Conservation (phyloP, 2,329 filamentous ascomycete genomes). For the Ophiostoma ulmi region DNA sequence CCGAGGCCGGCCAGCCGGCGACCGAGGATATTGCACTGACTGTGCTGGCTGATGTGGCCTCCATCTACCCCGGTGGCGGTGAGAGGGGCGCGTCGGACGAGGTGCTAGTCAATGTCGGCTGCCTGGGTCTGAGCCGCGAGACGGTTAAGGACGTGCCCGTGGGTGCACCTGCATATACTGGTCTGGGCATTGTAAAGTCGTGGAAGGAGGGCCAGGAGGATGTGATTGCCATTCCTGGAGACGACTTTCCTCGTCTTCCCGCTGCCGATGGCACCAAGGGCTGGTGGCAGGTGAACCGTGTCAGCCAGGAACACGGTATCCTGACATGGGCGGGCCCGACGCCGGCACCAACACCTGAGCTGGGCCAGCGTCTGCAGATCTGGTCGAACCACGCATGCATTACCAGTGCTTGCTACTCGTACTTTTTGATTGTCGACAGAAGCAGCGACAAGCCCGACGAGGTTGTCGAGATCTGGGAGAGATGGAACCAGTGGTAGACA, state of each 20-base stretch:
- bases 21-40: slow-evolving; percentile 58
- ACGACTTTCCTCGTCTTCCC: slow-evolving; percentile 34
- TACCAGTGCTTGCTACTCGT: slow-evolving; percentile 63
- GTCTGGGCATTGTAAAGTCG: slow-evolving; percentile 63
- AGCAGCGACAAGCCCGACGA: slow-evolving; percentile 49
- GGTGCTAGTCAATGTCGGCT: slow-evolving; percentile 63
- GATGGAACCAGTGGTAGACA: slow-evolving; percentile 62
- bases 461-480: slow-evolving; percentile 69
- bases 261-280: slow-evolving; percentile 32
- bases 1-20: slow-evolving; percentile 28
- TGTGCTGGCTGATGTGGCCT: slow-evolving; percentile 66
- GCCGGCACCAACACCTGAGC: slow-evolving; percentile 42
- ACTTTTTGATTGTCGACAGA: slow-evolving; percentile 70
- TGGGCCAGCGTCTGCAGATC: slow-evolving; percentile 64
- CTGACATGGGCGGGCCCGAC: slow-evolving; percentile 51
- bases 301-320: slow-evolving; percentile 76
- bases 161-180: slow-evolving; percentile 46
- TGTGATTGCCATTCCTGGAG: slow-evolving; percentile 9
- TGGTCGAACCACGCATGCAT: slow-evolving; percentile 83
- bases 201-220: slow-evolving; percentile 39
- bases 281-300: slow-evolving; percentile 63
- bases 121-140: slow-evolving; percentile 66
- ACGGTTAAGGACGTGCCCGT: slow-evolving; percentile 52
- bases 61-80: slow-evolving; percentile 59
- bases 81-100: slow-evolving; percentile 50